These are phyloP conservation scores for Podospora didyma DNA, from an alignment of 495 filamentous ascomycete genomes.

Conservation along the genomic window DNA sequence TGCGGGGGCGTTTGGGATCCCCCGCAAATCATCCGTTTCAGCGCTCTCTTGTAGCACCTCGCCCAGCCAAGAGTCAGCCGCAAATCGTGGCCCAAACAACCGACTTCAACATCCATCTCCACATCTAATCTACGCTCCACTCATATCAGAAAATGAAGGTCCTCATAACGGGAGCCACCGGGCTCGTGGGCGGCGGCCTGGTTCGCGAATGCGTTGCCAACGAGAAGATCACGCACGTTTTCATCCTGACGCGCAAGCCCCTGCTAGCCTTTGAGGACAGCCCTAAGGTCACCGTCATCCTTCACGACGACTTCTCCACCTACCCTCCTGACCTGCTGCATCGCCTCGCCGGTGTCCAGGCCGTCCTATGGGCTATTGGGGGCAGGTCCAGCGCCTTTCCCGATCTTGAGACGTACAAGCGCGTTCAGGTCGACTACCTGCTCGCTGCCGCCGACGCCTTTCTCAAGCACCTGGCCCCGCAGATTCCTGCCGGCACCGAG, in stretches of 20 bases:
- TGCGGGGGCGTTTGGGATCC: too few species aligned
- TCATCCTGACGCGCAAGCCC: constrained; percentile 26
- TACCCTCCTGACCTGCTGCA: constrained; percentile 36
- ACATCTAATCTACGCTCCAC: neutral
- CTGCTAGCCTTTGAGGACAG: constrained; percentile 24
- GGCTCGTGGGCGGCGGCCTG: constrained; percentile 43
- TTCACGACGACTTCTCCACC: constrained; percentile 42
- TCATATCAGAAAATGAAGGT: constrained; percentile 48
- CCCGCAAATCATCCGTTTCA: too few species aligned
- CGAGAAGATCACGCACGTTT: constrained; percentile 43
- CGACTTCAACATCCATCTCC: neutral
- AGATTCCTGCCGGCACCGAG: constrained; percentile 23
- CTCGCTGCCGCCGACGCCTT: constrained; percentile 26
- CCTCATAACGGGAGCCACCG: constrained; percentile 50
- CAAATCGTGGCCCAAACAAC: neutral
- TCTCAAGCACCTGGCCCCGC: constrained; percentile 14
- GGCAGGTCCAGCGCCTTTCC: constrained; percentile 27
- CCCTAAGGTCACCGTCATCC: constrained; percentile 40
- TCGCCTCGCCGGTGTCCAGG: constrained; percentile 45
- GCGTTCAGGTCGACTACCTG: constrained; percentile 43
- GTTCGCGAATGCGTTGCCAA: constrained; percentile 43
- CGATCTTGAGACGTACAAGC: constrained; percentile 23
- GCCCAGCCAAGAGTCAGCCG: too few species aligned
- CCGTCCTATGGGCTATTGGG: constrained; percentile 24
- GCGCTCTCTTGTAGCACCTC: neutral